phyloP scores from a whole-genome alignment of 495 filamentous ascomycete genomes.

The Cladorrhinum samala region DNA sequence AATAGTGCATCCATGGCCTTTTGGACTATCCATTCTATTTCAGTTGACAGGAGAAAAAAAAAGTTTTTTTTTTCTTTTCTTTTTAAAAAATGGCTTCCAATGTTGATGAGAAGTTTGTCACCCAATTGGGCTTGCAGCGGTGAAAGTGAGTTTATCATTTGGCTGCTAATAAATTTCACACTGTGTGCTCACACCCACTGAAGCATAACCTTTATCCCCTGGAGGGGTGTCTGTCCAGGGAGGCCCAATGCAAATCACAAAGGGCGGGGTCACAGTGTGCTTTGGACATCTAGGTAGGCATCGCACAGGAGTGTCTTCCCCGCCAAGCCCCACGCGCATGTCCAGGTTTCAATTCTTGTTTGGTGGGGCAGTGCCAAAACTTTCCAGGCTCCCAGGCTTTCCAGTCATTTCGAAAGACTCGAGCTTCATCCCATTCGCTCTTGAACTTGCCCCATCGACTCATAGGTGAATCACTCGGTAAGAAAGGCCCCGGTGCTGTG shows the following conservation, averaged over 20 bases:
- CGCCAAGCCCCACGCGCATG: conserved; percentile 8
- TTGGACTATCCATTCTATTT: conserved; percentile 15
- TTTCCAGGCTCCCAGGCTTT: conserved; percentile 4
- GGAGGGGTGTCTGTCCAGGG: too few relatives aligned
- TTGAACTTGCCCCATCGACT: conserved; percentile 2
- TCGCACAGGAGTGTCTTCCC: too few relatives aligned
- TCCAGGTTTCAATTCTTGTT: too few relatives aligned
- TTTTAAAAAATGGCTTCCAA: neutral
- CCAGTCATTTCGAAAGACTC: neutral
- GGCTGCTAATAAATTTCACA: neutral
- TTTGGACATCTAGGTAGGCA: too few relatives aligned
- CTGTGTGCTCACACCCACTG: too few relatives aligned
- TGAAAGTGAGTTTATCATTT: neutral
- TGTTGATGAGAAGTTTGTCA: neutral
- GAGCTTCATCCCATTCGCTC: conserved; percentile 1
- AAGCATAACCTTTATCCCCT: too few relatives aligned
- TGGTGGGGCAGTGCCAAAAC: conserved; percentile 26
- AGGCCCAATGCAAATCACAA: neutral
- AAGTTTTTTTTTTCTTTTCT: too few relatives aligned
- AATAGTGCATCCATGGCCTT: conserved; percentile 73
- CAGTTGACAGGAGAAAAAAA: neutral
- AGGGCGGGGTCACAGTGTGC: conserved; percentile 2
- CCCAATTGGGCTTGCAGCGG: neutral
- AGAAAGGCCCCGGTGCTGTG: neutral
- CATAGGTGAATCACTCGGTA: conserved; percentile 1